Evolutionary conservation across 2,329 filamentous ascomycete genomes (phyloP), one percentile per base, ranked within the genome.

Genomic region (Alternaria sp.): DNA sequence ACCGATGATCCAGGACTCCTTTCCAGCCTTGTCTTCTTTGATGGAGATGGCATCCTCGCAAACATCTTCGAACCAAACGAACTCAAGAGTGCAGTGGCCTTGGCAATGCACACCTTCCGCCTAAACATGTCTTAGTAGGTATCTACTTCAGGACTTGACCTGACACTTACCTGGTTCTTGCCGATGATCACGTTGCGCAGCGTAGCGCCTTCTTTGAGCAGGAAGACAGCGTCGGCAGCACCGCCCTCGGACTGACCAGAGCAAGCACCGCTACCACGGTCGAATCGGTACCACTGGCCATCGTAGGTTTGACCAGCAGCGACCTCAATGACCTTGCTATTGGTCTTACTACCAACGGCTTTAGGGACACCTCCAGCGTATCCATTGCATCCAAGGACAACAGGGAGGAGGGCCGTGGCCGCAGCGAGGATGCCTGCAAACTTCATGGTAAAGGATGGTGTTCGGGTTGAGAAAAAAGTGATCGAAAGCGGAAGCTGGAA

Each of bases 101-200:
- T 81, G 73, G 77, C 85, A 87, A 78, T 87, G 84, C 33, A 87
- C 82, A 64, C 84, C 85, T 73, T 87, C 85, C 26, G 81, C 79
- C 69, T 61, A 18, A 23, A 20, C 18, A 53, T 21, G 21, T 11
- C 15, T 58, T 23, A 53, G 46, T 58, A 25, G 8, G 15, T 26
- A 15, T 25, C 18, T 33, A 28, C 23, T n/a, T 8, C 21, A 6
- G 25, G 20, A 12, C n/a, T 12, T 28, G 7, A 12, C 3, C 15
- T 6, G 10, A 45, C 10, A 26, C 45, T 33, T 51, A 61, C 59
- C 46, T 86, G 82, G 61, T 82, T 81, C 51, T 80, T 78, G 18
- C 85, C 84, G 56, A 87, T 86, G 73, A 87, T 86, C 69, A 84
- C 84, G 66, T 86, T 86, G 61, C 80, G 82, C 41, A 87, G 77